phyloP scores from a whole-genome alignment of 148 eudicot species.

The Arctostaphylos glauca region DNA sequence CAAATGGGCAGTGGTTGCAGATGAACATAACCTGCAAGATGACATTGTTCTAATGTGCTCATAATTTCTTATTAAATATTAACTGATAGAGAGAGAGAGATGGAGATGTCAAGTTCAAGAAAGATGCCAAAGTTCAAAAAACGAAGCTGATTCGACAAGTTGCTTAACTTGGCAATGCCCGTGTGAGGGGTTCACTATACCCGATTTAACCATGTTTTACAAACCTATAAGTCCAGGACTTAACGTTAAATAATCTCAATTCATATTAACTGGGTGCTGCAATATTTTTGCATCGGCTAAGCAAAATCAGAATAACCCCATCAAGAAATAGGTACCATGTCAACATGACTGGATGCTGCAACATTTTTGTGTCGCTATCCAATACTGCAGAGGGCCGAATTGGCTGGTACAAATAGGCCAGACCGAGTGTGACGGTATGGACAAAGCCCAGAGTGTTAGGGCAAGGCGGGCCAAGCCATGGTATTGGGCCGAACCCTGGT shows the following conservation, averaged over 20 bases:
- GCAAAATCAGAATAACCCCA: neutral
- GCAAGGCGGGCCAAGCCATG: no score
- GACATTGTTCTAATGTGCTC: constrained; percentile 1
- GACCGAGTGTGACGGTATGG: no score
- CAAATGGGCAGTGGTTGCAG: constrained; percentile 98
- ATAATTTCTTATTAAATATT: neutral
- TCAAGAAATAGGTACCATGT: neutral
- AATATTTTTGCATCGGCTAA: neutral
- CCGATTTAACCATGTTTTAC: neutral
- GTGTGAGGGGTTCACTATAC: neutral
- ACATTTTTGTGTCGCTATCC: no score
- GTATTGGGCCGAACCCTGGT: no score
- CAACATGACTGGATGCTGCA: no score
- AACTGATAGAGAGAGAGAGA: no score
- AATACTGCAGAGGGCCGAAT: no score
- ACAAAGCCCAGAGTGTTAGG: no score
- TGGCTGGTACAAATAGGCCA: no score
- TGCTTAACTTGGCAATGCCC: neutral
- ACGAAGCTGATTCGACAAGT: neutral
- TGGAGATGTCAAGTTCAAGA: neutral
- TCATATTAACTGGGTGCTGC: neutral
- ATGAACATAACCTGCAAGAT: constrained; percentile 89
- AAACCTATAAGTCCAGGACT: neutral
- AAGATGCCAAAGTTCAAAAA: no score
- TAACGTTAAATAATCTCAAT: neutral